These are phyloP conservation scores for Usnea hakonensis DNA, from an alignment of 495 filamentous ascomycete species.

Conservation along the genomic window DNA sequence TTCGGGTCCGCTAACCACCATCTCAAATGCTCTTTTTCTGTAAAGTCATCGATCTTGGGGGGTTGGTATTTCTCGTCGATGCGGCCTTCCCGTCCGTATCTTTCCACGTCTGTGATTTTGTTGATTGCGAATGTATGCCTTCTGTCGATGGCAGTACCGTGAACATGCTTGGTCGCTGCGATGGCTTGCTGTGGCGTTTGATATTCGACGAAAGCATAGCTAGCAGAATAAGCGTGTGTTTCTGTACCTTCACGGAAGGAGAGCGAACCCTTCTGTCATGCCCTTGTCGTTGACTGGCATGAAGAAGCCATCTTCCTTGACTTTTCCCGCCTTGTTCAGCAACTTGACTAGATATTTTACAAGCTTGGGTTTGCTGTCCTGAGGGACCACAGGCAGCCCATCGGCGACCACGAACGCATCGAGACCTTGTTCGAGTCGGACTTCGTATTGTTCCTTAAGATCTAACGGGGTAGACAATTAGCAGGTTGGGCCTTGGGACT, in stretches of 20 bases:
- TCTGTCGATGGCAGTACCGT: slow-evolving; percentile 81
- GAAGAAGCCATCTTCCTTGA: slow-evolving; percentile 75
- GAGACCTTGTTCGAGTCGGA: slow-evolving; percentile 88
- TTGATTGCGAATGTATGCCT: slow-evolving; percentile 92
- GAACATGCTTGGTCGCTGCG: slow-evolving; percentile 76
- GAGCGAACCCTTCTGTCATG: slow-evolving; percentile 66
- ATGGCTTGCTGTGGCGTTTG: slow-evolving; percentile 84
- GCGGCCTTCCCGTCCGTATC: slow-evolving; percentile 87
- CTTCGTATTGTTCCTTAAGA: slow-evolving; percentile 84
- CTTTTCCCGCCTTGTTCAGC: slow-evolving; percentile 73
- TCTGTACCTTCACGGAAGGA: slow-evolving; percentile 13
- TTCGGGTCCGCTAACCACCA: slow-evolving; percentile 83
- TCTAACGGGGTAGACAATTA: slow-evolving; percentile 45
- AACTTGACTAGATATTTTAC: slow-evolving; percentile 91
- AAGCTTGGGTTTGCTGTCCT: slow-evolving; percentile 79
- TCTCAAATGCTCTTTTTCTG: slow-evolving; percentile 87
- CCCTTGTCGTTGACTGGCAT: slow-evolving; percentile 85
- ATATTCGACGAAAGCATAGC: slow-evolving; percentile 94
- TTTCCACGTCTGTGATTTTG: slow-evolving; percentile 95
- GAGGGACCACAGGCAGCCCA: slow-evolving; percentile 77
- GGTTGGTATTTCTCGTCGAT: slow-evolving; percentile 82
- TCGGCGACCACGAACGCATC: slow-evolving; percentile 94
- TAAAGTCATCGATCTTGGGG: slow-evolving; percentile 69
- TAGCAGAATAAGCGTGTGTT: slow-evolving; percentile 29
- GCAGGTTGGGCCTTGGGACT: slow-evolving; percentile 2